Base-by-base conservation (phyloP, 140 eudicot species). In the Bidens hawaiensis region DNA sequence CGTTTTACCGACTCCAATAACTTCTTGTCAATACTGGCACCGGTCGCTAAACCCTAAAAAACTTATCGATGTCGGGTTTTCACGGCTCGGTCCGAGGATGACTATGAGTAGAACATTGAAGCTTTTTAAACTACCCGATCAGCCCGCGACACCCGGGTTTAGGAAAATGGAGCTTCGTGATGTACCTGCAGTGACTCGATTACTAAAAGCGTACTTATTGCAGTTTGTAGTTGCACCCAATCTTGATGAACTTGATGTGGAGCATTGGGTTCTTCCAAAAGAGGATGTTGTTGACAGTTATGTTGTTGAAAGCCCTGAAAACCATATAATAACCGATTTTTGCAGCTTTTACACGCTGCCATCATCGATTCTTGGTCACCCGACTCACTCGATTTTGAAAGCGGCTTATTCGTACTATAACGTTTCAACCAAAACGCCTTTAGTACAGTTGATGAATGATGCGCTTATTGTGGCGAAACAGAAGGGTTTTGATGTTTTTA, bases 1-100 rank as follows among this genome's bases (percentile, higher is more conserved):
- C 26, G 83, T 83, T 69, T 80, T 83, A 26, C 90, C 90, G 1
- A 83, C 90, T 14, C 86, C 90, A 2, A 62, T 83, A 47, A 58
- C 90, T 25, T 73, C 83, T 21, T 83, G 90, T 59, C 86, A 83
- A 47, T 83, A 83, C 50, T 83, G 90, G 90, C 90, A 83, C 77
- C 43, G 90, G 53, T 76, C 86, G 31, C 41, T 83, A 21, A 76
- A 83, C 40, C 90, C 90, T 0, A 83, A 79, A 75, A 83, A 83
- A 45, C 80, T 83, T 18, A 83, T 83, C 58, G 86, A 83, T 73
- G 79, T 83, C 13, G 90, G 86, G 63, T 83, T 83, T 67, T 83
- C 90, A 41, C 73, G 86, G 60, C 83, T 83, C 16, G 86, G 83
- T 17, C 78, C 81, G 0, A 70, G 90, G 49, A 83, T 83, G 90